Conservation (phyloP, 2,329 filamentous ascomycete species). For the Chaetomium olivaceum region DNA sequence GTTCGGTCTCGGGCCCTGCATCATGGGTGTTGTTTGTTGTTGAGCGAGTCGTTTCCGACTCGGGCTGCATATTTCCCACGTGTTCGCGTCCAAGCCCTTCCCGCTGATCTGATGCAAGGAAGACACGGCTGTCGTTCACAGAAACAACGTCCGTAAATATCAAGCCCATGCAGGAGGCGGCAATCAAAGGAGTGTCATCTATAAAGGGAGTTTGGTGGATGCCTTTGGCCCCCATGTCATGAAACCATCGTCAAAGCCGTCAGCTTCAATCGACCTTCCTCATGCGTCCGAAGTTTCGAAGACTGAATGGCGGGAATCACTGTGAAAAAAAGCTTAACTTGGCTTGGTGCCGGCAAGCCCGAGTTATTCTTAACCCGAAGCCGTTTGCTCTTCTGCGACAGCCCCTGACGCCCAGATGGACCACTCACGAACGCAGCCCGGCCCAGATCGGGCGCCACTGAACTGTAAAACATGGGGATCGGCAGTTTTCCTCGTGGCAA, state of each 20-base stretch:
- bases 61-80: not conserved
- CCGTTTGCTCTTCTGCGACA: constrained; percentile 10
- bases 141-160: not conserved
- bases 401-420: not conserved
- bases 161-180: not conserved
- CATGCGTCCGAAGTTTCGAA: not conserved
- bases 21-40: not conserved
- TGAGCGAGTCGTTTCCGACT: not conserved
- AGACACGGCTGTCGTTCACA: not conserved
- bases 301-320: not conserved
- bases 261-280: not conserved
- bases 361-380: constrained; percentile 1
- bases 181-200: constrained; percentile 10
- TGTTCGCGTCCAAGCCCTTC: not conserved
- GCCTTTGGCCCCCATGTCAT: not conserved
- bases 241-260: not conserved
- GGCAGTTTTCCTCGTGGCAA: constrained; percentile 7
- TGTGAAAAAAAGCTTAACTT: not conserved
- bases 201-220: not conserved
- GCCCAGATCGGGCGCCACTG: constrained; percentile 9
- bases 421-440: constrained; percentile 1
- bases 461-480: constrained; percentile 8
- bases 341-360: not conserved
- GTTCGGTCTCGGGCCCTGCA: constrained; percentile 8
- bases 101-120: not conserved